A percentile compares a stretch with the other conserved stretches of the same genome.
phyloP scores from a whole-genome alignment of 495 filamentous ascomycete genomes.

The Xylaria intraflava region DNA sequence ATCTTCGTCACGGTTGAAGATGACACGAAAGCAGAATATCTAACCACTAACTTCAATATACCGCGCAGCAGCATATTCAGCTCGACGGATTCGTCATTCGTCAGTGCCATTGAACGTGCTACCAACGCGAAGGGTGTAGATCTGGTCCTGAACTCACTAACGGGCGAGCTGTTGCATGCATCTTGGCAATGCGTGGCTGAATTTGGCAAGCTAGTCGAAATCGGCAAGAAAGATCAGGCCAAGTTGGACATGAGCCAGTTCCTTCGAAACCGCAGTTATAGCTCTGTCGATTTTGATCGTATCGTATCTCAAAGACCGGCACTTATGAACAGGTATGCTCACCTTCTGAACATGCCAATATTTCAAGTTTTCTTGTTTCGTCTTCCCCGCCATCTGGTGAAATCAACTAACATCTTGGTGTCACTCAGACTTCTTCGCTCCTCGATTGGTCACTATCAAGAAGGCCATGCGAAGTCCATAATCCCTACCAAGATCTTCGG shows the following conservation, averaged over 20 bases:
- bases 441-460: slow-evolving; percentile 23
- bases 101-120: too few relatives aligned
- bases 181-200: slow-evolving; percentile 49
- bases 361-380: too few relatives aligned
- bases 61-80: too few relatives aligned
- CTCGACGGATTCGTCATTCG: too few relatives aligned
- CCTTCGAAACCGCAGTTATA: slow-evolving; percentile 13
- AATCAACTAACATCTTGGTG: too few relatives aligned
- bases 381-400: too few relatives aligned
- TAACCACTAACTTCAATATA: too few relatives aligned
- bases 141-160: slow-evolving; percentile 51
- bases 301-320: too few relatives aligned
- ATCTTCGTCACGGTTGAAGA: too few relatives aligned
- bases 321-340: too few relatives aligned
- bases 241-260: slow-evolving; percentile 40
- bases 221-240: slow-evolving; percentile 42
- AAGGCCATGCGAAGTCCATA: slow-evolving; percentile 22
- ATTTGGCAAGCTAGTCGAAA: slow-evolving; percentile 52
- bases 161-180: slow-evolving; percentile 30
- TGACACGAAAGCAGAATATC: too few relatives aligned
- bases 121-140: slow-evolving; percentile 48
- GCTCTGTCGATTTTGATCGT: slow-evolving; percentile 18
- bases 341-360: too few relatives aligned
- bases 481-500: slow-evolving; percentile 25
- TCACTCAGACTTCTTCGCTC: slow-evolving; percentile 8